Base-by-base conservation (phyloP, 2,329 filamentous ascomycete species). In the Alternaria brassicicola region DNA sequence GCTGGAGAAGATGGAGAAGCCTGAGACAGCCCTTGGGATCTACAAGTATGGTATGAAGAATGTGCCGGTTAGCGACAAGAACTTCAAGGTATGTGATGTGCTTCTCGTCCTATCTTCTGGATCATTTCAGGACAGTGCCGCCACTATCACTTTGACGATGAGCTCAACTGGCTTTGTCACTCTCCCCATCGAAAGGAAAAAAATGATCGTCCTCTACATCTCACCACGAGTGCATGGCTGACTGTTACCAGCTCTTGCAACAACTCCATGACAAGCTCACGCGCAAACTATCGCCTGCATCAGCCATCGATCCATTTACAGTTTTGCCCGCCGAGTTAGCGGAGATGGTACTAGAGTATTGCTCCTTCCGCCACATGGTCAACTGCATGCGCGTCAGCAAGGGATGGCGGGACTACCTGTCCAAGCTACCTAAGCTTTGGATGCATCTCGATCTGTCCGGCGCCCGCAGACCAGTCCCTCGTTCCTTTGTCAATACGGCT, bases 41-140 rank as follows among this genome's bases (percentile, higher is more conserved):
- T 88, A 87, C 72, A 79, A 81, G 25, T 83, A 85, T 67, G 86
- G 84, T n/a, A 74, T 88, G 62, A 84, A 82, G 59, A 80, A 77
- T 43, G 76, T 87, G 19, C 75, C 80, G 9, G 68, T 75, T n/a
- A 70, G 76, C 3, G 65, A 73, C 31, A 66, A 69, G 52, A 68
- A 73, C 49, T 74, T 72, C 63, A 70, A 69, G 63, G 73, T 74
- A 55, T 28, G 62, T 50, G 9, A 26, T 36, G 19, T 19, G 5
- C 5, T 21, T 4, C n/a, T 26, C 25, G 17, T 46, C 4, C 21
- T n/a, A n/a, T 42, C 15, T 17, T 10, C 9, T n/a, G 19, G 19
- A 15, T 6, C 12, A 4, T 39, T 23, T 39, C 5, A 19, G 6
- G 36, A 9, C 36, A 15, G 9, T 15, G 3, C 12, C 19, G 12